These are phyloP conservation scores for Arthrobotrys conoides DNA, from an alignment of 2,329 filamentous ascomycete species.

Conservation along the genomic window DNA sequence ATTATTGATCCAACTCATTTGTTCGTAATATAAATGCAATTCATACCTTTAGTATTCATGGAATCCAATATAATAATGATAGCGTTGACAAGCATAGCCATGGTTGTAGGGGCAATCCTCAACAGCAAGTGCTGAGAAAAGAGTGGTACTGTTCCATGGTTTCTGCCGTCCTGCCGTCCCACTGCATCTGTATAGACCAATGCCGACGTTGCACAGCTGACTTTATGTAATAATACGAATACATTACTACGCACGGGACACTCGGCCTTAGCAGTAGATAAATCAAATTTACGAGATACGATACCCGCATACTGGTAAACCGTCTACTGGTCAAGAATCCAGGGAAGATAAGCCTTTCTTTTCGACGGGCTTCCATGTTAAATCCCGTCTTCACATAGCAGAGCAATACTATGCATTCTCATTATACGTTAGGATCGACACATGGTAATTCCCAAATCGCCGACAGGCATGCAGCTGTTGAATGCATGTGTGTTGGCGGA, in stretches of 20 bases:
- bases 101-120: neutral
- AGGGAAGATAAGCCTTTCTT: constrained; percentile 35
- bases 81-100: constrained; percentile 27
- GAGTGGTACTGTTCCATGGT: constrained; percentile 18
- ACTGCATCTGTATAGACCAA: constrained; percentile 9
- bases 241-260: constrained; percentile 10
- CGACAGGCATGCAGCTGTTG: constrained; percentile 49
- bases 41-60: constrained; percentile 2
- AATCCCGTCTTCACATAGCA: constrained; percentile 35
- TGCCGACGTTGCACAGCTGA: constrained; percentile 25
- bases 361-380: constrained; percentile 43
- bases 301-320: constrained; percentile 34
- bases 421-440: constrained; percentile 60
- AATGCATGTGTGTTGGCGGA: constrained; percentile 59
- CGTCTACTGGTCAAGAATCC: constrained; percentile 36
- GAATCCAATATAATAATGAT: constrained; percentile 16
- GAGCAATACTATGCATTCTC: constrained; percentile 39
- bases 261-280: neutral
- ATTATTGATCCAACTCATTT: neutral
- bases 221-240: constrained; percentile 24
- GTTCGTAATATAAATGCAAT: constrained; percentile 16
- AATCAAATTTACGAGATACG: constrained; percentile 25
- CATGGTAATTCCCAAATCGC: constrained; percentile 59
- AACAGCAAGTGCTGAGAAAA: neutral
- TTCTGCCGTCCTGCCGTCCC: constrained; percentile 24